Percentiles rank a stretch among this genome's conserved stretches.
Conservation (phyloP, 2,329 filamentous ascomycete genomes). For the Aspergillus udagawae region DNA sequence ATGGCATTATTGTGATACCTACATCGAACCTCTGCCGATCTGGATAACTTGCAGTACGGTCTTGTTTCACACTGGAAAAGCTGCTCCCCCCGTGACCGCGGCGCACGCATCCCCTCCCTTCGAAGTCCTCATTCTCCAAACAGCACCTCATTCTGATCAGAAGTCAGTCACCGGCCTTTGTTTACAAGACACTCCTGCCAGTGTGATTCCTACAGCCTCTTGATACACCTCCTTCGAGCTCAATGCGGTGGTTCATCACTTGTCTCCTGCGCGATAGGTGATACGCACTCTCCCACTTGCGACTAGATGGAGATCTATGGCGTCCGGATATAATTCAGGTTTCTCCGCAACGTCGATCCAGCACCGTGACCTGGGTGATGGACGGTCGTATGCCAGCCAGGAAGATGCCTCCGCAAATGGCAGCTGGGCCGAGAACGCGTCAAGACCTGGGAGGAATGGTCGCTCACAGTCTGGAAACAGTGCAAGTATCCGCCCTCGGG, state of each 20-base stretch:
- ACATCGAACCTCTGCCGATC: conserved; percentile 1
- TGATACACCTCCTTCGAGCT: conserved; percentile 6
- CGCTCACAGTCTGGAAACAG: conserved; percentile 55
- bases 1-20: conserved; percentile 7
- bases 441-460: conserved; percentile 33
- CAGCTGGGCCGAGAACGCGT: conserved; percentile 34
- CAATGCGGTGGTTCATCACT: conserved; percentile 30
- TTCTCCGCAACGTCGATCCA: conserved; percentile 41
- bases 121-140: conserved; percentile 7
- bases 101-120: conserved; percentile 5
- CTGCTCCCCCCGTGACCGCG: conserved; percentile 7
- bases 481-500: conserved; percentile 63
- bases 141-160: conserved; percentile 1
- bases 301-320: conserved; percentile 45
- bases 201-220: neutral
- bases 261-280: conserved; percentile 29
- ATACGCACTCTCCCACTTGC: conserved; percentile 27
- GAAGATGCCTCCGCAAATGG: conserved; percentile 37
- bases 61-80: conserved; percentile 2
- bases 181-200: neutral
- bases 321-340: conserved; percentile 41
- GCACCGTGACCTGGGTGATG: conserved; percentile 36
- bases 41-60: neutral
- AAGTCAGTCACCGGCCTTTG: conserved; percentile 2
- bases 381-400: conserved; percentile 35